Evolutionary conservation across 306 rosid genomes (phyloP), one percentile per base, ranked within the genome.

Genomic region (Lathyrus oleraceus): DNA sequence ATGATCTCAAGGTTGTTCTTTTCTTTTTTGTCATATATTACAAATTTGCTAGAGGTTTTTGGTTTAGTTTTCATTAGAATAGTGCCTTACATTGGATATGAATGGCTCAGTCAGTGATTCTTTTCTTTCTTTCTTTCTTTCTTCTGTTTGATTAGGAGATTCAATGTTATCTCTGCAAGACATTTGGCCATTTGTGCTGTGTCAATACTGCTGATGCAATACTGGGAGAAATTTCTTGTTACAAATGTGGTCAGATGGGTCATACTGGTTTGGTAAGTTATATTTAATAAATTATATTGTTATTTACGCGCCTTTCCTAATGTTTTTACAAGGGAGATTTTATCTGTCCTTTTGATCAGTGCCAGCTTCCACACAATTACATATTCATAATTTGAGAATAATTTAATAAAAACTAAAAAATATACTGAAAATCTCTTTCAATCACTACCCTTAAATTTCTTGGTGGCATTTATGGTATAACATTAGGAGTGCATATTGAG

Each of bases 151-250:
- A 76, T 49, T 84, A 94, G 96, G 96, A 82, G 67, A 81, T 87
- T 38, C 85, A 78, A 80, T 94, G 99, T 68, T 91, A 88, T 75
- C 71, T 84, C 47, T 88, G 99, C 84, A 84, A 88, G 84, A 75
- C 38, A 44, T 80, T 86, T 83, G 99, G 97, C n/a, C 97, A 94
- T 74, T 71, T 94, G 51, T 89, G 99, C 53, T 94, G 99, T 58
- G 82, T 76, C 67, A 74, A 64, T 54, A 62, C 81, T 69, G 78
- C 25, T 23, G 77, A 83, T 59, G 49, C 64, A 59, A 67, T 51
- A 21, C 25, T 69, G 1, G 64, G 81, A 81, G 91, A 78, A 71
- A 36, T 88, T 81, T 94, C 97, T 35, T 94, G 97, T 81, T 94
- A 88, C 76, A 89, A 73, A n/a, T n/a, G n/a, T n/a, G n/a, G n/a